Evolutionary conservation across 2,329 filamentous ascomycete species (phyloP), one percentile per base, ranked within the genome.

Genomic region (Cladosporium halotolerans): DNA sequence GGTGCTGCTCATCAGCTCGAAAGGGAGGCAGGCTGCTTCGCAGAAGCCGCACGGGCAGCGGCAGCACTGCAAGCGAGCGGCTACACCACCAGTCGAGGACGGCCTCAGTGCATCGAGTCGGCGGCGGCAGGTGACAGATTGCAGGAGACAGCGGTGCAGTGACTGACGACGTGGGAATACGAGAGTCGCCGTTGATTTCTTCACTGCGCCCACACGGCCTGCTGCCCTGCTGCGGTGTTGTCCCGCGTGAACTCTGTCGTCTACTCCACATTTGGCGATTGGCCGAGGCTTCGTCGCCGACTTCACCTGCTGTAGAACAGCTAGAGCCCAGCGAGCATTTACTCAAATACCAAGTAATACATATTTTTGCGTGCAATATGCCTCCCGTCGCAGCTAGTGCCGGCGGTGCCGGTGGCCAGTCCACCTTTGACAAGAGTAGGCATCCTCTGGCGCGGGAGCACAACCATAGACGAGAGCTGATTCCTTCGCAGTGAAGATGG

Each of bases 401-500:
- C 14, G 63, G 59, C 45, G 63, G 63, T 48, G 62, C 64, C 58
- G 46, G 58, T 60, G 84, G 81, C 59, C 84, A 83, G 55, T 85
- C 84, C 45, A 84, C 82, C 55, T 77, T 85, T 60, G 85, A 89
- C 70, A 89, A 89, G 72, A 77, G 85, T 87, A 77, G 56, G 78
- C 65, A 45, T 44, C 58, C 36, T 52, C 41, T 6, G 16, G 45
- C 9, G 36, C 36, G 16, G 2, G 11, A 39, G 36, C 13, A 39
- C 54, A n/a, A 18, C 13, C 7, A 39, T n/a, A 11, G 9, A 5
- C 10, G 7, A 44, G 31, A 38, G 53, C 61, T 61, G 57, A 63
- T 57, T 46, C 34, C 39, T 54, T 45, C 59, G 63, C 70, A 95
- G 90, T 91, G 72, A 96, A 96, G 79, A 96, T 97, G 90, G 93